Evolutionary conservation across 2,329 filamentous ascomycete species (phyloP).

Genomic region (Monascus ruber): DNA sequence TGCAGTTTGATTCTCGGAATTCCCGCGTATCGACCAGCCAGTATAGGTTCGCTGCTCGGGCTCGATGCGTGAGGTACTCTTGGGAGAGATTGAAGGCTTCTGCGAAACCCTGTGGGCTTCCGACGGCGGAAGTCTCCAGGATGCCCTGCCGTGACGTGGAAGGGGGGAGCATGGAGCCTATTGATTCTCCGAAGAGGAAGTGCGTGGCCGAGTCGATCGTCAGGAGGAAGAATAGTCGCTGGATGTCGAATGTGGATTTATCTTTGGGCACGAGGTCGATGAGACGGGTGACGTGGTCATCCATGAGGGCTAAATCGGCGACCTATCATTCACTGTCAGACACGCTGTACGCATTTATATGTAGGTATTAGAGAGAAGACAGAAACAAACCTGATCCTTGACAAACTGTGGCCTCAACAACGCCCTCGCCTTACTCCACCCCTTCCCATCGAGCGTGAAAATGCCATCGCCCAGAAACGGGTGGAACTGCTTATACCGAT

Average conservation of each 20-base stretch:
- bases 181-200: constrained; percentile 69
- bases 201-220: constrained; percentile 79
- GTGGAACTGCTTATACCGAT: constrained; percentile 54
- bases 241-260: constrained; percentile 50
- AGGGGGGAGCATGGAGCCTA: constrained; percentile 40
- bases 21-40: constrained; percentile 29
- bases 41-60: constrained; percentile 22
- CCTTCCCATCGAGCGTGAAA: constrained; percentile 58
- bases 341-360: background rate
- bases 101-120: constrained; percentile 22
- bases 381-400: constrained; percentile 58
- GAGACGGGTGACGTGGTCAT: constrained; percentile 62
- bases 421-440: constrained; percentile 69
- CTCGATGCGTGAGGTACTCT: constrained; percentile 19
- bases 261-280: constrained; percentile 48
- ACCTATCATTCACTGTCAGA: constrained; percentile 8
- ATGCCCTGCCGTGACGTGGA: constrained; percentile 35
- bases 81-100: constrained; percentile 25
- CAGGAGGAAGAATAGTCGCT: constrained; percentile 67
- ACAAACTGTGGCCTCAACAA: constrained; percentile 79
- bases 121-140: constrained; percentile 30
- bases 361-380: background rate
- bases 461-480: constrained; percentile 39
- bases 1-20: constrained; percentile 28
- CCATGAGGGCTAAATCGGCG: constrained; percentile 64